Evolutionary conservation across 176 grass and related monocot species (phyloP).

Genomic region (Thalia dealbata): DNA sequence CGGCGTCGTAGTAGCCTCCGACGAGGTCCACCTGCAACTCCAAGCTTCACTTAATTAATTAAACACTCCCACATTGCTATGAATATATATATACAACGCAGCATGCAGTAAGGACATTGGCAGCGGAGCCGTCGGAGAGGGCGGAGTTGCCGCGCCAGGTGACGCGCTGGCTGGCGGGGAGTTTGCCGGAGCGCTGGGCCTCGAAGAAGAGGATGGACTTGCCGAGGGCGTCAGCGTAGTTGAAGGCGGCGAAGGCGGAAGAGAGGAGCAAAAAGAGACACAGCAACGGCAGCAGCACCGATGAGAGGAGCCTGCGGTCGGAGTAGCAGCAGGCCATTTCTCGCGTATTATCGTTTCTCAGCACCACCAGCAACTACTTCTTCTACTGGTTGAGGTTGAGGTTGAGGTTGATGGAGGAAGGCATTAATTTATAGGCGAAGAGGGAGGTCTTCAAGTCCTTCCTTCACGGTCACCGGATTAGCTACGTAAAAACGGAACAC

Average conservation of each 20-base stretch:
- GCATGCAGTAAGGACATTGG: conserved; percentile 27
- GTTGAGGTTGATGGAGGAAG: background rate
- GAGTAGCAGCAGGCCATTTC: no score
- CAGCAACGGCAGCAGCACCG: background rate
- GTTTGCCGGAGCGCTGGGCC: conserved; percentile 78
- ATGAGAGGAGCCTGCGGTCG: background rate
- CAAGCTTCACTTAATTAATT: background rate
- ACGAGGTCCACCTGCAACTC: conserved; percentile 38
- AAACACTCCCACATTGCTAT: no score
- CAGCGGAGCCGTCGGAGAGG: conserved; percentile 46
- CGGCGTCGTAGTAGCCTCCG: conserved; percentile 73
- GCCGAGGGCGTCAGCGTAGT: conserved; percentile 77
- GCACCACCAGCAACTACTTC: no score
- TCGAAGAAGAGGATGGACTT: conserved; percentile 97
- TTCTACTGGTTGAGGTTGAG: no score
- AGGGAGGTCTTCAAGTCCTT: background rate
- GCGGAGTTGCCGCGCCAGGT: conserved; percentile 27
- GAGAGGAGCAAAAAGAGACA: background rate
- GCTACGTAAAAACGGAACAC: conserved; percentile 13
- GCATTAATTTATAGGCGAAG: conserved; percentile 19
- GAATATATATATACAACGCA: no score
- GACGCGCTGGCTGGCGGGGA: conserved; percentile 36
- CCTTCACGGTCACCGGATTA: conserved; percentile 8
- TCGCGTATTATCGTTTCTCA: background rate
- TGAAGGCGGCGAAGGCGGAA: conserved; percentile 26